Base-by-base conservation (phyloP, 2,329 filamentous ascomycete species). In the Malbranchea cinnamomea region DNA sequence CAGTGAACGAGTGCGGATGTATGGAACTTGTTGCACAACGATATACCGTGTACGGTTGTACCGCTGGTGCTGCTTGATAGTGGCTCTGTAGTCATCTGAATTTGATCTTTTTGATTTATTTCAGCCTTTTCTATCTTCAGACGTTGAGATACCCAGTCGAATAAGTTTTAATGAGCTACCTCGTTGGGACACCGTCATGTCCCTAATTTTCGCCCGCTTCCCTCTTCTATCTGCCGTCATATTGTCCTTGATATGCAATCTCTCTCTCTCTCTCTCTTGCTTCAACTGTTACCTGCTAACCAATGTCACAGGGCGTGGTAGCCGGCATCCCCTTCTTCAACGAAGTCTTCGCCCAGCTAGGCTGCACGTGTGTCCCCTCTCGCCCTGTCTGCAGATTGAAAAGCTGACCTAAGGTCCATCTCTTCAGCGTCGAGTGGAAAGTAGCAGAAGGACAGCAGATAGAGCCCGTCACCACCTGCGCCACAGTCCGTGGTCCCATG, bases 251-350 rank as follows among this genome's bases (percentile, higher is more conserved):
- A 7, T 27, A 3, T 26, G 8, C 19, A 4, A 21, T 20, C 18
- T 18, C 14, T 17, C 15, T 23, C 14, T 31, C 14, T 29, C 20
- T 22, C 22, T 12, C 5, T 27, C 4, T 14, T 24, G 4, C 19
- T 22, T 28, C 19, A 10, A 20, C 23, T 31, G 17, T 19, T 13
- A 10, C 9, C 8, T 25, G 4, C 14, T 21, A 22, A 15, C 11
- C 18, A 5, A 11, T 27, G 17, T 23, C 18, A 23, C 41, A 70
- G 57, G 89, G 89, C 38, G 67, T 95, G 28, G 65, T 98, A 26
- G 89, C 89, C 23, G 89, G 89, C 33, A 72, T 89, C 3, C 89
- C 89, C 2, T 98, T 98, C 62, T 85, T 95, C 62, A 69, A 91
- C 52, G 87, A 95, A 56, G 79, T 95, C 36, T 94, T 98, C 54